Evolutionary conservation across 345 rosid genomes (phyloP).

Genomic region (Populus davidiana): DNA sequence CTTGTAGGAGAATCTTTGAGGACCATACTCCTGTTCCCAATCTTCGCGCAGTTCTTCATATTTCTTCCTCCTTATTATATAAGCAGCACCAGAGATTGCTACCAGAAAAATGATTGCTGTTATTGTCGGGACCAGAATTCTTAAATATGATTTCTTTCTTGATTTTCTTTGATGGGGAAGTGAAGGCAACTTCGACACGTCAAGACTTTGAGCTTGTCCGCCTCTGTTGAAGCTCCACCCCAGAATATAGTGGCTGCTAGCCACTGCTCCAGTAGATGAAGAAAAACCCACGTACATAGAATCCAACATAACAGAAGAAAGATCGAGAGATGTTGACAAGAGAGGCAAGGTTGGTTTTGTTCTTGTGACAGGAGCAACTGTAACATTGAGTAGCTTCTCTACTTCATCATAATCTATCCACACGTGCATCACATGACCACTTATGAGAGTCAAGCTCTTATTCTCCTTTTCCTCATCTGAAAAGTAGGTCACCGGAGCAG

Average conservation of each 20-base stretch:
- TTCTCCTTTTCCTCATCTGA: neutral
- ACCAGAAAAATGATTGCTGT: neutral
- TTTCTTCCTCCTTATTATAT: neutral
- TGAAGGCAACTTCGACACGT: slow-evolving; percentile 1
- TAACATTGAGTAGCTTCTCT: slow-evolving; percentile 11
- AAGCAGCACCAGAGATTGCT: neutral
- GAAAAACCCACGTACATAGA: slow-evolving; percentile 24
- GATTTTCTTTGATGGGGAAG: neutral
- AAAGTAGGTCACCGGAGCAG: slow-evolving; percentile 6
- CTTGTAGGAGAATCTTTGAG: slow-evolving; percentile 17
- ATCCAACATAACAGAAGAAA: neutral
- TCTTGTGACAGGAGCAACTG: slow-evolving; percentile 7
- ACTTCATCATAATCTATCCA: slow-evolving; percentile 19
- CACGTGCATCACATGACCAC: slow-evolving; percentile 13
- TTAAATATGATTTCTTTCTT: neutral
- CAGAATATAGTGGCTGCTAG: slow-evolving; percentile 17
- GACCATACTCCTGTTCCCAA: slow-evolving; percentile 6
- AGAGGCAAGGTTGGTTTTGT: slow-evolving; percentile 16
- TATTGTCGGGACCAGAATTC: neutral
- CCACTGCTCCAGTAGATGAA: slow-evolving; percentile 12
- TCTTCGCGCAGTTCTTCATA: slow-evolving; percentile 5
- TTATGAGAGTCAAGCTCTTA: slow-evolving; percentile 14
- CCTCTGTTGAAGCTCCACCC: slow-evolving; percentile 26
- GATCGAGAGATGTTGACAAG: slow-evolving; percentile 6
- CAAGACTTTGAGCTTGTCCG: slow-evolving; percentile 1